Evolutionary conservation across 2,329 filamentous ascomycete genomes (phyloP), one percentile per base, ranked within the genome.

Genomic region (Bipolaris sorokiniana): DNA sequence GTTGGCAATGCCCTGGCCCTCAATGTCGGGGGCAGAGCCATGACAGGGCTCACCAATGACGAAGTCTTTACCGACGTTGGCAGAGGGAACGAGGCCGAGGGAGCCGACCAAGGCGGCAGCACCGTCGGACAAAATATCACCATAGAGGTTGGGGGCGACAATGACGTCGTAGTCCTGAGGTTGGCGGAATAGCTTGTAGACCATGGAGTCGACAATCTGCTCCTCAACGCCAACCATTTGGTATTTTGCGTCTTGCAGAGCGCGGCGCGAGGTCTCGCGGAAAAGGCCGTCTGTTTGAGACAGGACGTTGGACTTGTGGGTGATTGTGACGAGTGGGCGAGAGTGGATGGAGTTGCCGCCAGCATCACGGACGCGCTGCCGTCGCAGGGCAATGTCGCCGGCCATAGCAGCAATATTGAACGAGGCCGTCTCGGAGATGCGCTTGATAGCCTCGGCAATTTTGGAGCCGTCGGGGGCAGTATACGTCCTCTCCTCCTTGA

Each of bases 141-240:
- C 95, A 80, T 99, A 98, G 60, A 99, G 85, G 81, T 98, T 98
- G 50, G 94, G 95, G 7, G 94, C 95, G 45, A 99, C 95, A 68
- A 99, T 96, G 66, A 98, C 94, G 77, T 99, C 95, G 86, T 98
- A 99, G 73, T 89, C 90, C 72, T 89, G 85, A 41, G 95, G 95
- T 80, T 98, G 92, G 61, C 94, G 91, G 88, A 98, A 98, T 55
- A 99, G 90, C 84, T 98, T 98, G 87, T 98, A 98, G 56, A 98
- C 92, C 95, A 99, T 99, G 61, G 90, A 94, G 80, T 99, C 95
- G 62, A 99, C 94, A 68, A 99, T 99, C 82, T 99, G 95, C 84
- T 98, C 95, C 79, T 98, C 95, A 52, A 97, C 83, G 40, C 80
- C 80, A 51, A 96, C 81, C 13, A 61, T 53, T 59, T 79, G 78